Evolutionary conservation across 148 eudicot genomes (phyloP).

Genomic region (Camellia lanceoleosa): DNA sequence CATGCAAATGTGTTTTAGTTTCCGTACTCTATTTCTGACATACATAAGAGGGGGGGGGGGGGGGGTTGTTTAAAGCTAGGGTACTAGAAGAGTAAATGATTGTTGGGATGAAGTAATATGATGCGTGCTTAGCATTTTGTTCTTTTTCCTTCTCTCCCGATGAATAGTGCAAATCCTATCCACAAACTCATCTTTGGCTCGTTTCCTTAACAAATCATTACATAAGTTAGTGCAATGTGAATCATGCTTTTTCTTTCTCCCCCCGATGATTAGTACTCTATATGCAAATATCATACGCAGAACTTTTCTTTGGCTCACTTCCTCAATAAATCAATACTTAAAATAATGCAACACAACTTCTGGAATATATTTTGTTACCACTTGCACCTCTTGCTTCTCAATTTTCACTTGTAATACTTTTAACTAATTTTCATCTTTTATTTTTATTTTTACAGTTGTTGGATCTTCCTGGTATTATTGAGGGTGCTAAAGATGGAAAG

Average conservation of each 20-base stretch:
- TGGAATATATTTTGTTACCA: background rate
- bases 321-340: background rate
- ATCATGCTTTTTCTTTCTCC: background rate
- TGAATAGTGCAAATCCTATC: background rate
- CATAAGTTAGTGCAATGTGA: no score
- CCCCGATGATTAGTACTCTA: background rate
- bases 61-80: background rate
- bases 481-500: conserved; percentile 99
- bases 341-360: background rate
- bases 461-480: conserved; percentile 99
- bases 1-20: no score
- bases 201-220: no score
- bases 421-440: background rate
- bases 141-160: background rate
- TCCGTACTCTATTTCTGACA: no score
- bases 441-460: conserved; percentile 54
- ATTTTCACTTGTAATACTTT: conserved; percentile 8
- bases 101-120: no score
- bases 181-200: no score
- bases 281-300: background rate
- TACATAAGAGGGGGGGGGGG: background rate
- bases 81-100: background rate
- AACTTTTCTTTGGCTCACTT: background rate
- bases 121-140: background rate
- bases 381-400: background rate